These are phyloP conservation scores for Allium cepa DNA, from an alignment of 106 monocot species.

Conservation along the genomic window DNA sequence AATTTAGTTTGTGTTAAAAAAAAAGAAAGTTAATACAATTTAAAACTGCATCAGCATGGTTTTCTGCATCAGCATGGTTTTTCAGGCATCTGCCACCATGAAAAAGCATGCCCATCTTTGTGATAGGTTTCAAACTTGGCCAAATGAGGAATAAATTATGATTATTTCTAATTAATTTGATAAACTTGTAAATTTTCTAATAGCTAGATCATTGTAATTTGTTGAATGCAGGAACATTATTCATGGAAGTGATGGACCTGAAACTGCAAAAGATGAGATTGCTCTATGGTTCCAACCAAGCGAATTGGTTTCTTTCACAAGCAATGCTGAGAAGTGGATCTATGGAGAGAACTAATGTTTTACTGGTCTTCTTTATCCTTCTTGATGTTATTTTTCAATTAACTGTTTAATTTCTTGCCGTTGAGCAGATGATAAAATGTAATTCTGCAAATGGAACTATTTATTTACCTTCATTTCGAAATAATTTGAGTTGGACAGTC, in stretches of 20 bases:
- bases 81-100: too few species aligned
- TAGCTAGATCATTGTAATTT: too few species aligned
- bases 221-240: constrained; percentile 44
- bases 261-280: constrained; percentile 54
- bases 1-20: neutral
- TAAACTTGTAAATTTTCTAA: too few species aligned
- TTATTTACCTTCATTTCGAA: too few species aligned
- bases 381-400: too few species aligned
- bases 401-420: too few species aligned
- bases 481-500: too few species aligned
- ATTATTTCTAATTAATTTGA: too few species aligned
- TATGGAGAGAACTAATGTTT: constrained; percentile 22
- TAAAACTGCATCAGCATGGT: too few species aligned
- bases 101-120: neutral
- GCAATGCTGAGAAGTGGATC: constrained; percentile 48
- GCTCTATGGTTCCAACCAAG: constrained; percentile 42
- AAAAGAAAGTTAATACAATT: too few species aligned
- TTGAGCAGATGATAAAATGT: too few species aligned
- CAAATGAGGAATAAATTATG: neutral
- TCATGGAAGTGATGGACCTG: constrained; percentile 61
- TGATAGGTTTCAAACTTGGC: neutral
- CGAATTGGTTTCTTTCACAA: constrained; percentile 35
- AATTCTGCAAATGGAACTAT: too few species aligned
- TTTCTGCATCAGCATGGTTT: neutral
- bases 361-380: neutral